Percentiles rank a stretch among this genome's conserved stretches.
Conservation (phyloP, 176 grass and related monocot genomes). For the Carex kokanica region DNA sequence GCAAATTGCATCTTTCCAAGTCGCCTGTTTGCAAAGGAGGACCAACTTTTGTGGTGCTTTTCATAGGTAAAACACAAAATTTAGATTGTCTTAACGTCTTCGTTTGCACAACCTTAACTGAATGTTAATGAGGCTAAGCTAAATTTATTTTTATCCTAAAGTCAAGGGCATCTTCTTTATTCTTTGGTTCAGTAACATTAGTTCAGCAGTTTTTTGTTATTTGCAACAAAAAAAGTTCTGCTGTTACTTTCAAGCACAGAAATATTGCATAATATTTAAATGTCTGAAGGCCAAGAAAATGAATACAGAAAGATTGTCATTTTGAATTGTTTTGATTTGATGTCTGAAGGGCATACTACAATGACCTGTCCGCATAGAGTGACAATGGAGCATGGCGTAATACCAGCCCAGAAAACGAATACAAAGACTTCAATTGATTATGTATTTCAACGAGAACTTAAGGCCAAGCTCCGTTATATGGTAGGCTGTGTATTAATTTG, state of each 20-base stretch:
- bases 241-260: background rate
- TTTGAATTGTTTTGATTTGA: conserved; percentile 10
- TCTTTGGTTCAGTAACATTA: background rate
- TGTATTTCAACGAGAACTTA: conserved; percentile 79
- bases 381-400: conserved; percentile 82
- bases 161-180: background rate
- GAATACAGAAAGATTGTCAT: background rate
- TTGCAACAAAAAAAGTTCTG: background rate
- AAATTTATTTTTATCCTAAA: background rate
- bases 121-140: background rate
- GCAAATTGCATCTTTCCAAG: background rate
- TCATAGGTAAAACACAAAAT: background rate
- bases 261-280: background rate
- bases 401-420: conserved; percentile 59
- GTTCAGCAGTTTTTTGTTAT: background rate
- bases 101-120: background rate
- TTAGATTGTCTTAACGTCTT: background rate
- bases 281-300: no score
- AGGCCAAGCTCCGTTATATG: conserved; percentile 50
- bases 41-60: background rate
- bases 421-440: conserved; percentile 68
- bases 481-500: background rate
- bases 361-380: conserved; percentile 82
- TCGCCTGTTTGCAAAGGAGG: background rate
- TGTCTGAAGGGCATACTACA: conserved; percentile 74